A percentile compares a stretch with the other conserved stretches of the same genome.
Evolutionary conservation across 257 asterid species (phyloP).

Genomic region (Apocynum venetum): DNA sequence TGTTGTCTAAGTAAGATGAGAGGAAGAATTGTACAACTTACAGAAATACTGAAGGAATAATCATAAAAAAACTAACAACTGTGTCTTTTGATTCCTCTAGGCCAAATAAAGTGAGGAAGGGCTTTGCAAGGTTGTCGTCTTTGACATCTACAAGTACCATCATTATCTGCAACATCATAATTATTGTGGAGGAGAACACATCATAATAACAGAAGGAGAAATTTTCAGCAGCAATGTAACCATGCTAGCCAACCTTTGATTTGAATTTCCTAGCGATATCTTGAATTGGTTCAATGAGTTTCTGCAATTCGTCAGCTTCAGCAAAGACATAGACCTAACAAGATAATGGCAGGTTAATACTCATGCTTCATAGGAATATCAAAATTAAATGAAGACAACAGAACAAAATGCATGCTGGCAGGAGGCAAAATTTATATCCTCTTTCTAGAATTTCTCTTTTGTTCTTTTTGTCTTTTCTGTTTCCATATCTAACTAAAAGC

Average conservation of each 20-base stretch:
- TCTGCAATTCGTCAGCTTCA: constrained; percentile 54
- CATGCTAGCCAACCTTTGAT: constrained; percentile 54
- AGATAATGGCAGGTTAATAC: constrained; percentile 14
- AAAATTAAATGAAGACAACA: background rate
- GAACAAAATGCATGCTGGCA: background rate
- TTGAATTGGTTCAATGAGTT: constrained; percentile 58
- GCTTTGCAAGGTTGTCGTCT: constrained; percentile 90
- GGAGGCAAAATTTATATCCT: background rate
- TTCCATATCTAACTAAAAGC: background rate
- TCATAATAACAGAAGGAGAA: constrained; percentile 6
- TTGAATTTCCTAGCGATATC: constrained; percentile 70
- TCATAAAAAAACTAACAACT: constrained; percentile 35
- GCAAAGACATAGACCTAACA: constrained; percentile 74
- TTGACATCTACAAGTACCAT: constrained; percentile 58
- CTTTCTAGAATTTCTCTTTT: background rate
- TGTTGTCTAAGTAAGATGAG: background rate
- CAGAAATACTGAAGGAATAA: background rate
- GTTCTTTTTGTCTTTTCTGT: background rate
- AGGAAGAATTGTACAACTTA: constrained; percentile 11
- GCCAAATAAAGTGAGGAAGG: constrained; percentile 83
- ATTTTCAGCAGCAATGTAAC: background rate
- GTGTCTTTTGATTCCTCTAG: constrained; percentile 68
- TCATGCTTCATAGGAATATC: background rate
- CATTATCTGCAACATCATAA: constrained; percentile 60
- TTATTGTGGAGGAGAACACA: constrained; percentile 8